Conservation (phyloP, 2,329 filamentous ascomycete genomes). For the Aureobasidium sp. region DNA sequence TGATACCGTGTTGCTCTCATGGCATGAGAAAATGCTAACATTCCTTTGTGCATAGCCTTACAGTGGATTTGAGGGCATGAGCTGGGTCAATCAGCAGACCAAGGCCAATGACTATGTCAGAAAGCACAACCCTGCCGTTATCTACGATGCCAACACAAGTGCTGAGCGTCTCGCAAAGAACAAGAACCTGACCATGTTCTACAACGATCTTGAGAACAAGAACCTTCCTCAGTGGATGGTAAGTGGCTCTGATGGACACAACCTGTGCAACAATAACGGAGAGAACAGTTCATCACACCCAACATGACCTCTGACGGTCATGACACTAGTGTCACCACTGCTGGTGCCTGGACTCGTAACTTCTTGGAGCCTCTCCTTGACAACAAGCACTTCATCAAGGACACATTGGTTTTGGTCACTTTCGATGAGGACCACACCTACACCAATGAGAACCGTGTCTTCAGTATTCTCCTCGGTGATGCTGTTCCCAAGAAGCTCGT, state of each 20-base stretch:
- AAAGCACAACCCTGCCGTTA: conserved; percentile 65
- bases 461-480: conserved; percentile 66
- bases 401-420: conserved; percentile 67
- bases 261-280: no score
- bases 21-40: no score
- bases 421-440: conserved; percentile 76
- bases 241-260: no score
- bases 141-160: conserved; percentile 57
- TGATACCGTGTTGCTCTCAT: no score
- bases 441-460: conserved; percentile 58
- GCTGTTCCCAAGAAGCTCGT: conserved; percentile 58
- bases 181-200: conserved; percentile 68
- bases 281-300: conserved; percentile 37
- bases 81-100: conserved; percentile 58
- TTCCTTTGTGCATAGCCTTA: no score
- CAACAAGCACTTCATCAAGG: conserved; percentile 64
- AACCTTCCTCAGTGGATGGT: conserved; percentile 65
- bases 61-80: conserved; percentile 60
- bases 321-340: conserved; percentile 62
- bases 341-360: conserved; percentile 58
- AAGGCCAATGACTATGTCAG: conserved; percentile 70
- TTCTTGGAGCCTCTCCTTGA: conserved; percentile 66
- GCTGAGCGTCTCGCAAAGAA: conserved; percentile 57
- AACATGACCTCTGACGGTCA: conserved; percentile 74
- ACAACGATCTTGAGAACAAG: conserved; percentile 56